Evolutionary conservation across 169 alveolate genomes (phyloP).

Genomic region (Eimeria maxima): DNA sequence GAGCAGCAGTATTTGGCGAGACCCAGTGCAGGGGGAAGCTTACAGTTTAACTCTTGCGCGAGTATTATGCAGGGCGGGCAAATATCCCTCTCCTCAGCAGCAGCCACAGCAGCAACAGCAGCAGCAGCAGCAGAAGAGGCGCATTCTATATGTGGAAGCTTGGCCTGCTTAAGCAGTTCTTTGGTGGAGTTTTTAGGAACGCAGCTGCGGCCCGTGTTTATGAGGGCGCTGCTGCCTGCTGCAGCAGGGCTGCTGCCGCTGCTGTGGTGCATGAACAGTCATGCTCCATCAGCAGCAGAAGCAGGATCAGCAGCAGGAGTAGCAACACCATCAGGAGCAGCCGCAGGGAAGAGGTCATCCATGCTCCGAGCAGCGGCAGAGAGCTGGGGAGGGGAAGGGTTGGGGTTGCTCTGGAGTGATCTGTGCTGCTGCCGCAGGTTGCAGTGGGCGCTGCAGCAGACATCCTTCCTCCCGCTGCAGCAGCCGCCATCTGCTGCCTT

Average conservation of each 20-base stretch:
- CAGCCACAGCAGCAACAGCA: constrained; percentile 67
- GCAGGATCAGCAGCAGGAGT: constrained; percentile 22
- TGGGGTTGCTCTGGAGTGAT: constrained; percentile 56
- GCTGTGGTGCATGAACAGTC: constrained; percentile 7
- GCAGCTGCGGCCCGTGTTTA: constrained; percentile 78
- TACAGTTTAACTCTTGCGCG: background rate
- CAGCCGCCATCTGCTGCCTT: constrained; percentile 67
- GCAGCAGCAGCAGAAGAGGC: constrained; percentile 74
- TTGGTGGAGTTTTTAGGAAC: constrained; percentile 57
- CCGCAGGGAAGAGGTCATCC: background rate
- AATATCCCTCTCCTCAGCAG: background rate
- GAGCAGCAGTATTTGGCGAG: background rate
- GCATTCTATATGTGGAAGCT: constrained; percentile 43
- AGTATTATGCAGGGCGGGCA: background rate
- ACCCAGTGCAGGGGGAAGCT: background rate
- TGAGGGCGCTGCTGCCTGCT: constrained; percentile 78
- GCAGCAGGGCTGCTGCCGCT: constrained; percentile 79
- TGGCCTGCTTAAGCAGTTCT: background rate
- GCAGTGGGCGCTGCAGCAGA: constrained; percentile 79
- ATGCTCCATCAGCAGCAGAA: constrained; percentile 50
- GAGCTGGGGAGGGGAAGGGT: constrained; percentile 61
- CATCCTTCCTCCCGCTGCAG: constrained; percentile 78
- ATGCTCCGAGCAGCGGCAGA: constrained; percentile 56
- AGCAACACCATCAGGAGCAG: constrained; percentile 27
- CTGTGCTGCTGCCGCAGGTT: constrained; percentile 76